Evolutionary conservation across 495 filamentous ascomycete genomes (phyloP).

Genomic region (Penicillium lividum): DNA sequence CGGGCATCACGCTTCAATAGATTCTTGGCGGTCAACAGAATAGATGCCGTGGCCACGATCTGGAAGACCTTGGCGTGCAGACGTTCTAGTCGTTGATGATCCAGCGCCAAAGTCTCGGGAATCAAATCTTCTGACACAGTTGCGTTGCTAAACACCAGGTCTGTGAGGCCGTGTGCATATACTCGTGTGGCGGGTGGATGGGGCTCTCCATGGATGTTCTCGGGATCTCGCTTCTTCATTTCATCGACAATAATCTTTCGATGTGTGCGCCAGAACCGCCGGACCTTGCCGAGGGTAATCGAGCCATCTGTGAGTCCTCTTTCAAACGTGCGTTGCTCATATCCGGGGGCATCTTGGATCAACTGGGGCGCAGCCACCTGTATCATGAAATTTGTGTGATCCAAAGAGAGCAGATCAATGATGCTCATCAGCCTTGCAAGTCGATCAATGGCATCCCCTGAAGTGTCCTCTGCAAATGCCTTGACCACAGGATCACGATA

Average conservation of each 20-base stretch:
- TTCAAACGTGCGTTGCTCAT: conserved; percentile 78
- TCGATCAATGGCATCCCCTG: conserved; percentile 80
- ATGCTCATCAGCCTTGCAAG: conserved; percentile 80
- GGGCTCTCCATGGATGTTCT: conserved; percentile 56
- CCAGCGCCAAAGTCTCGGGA: conserved; percentile 86
- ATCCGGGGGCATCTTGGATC: conserved; percentile 74
- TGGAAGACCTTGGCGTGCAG: conserved; percentile 69
- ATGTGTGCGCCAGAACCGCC: conserved; percentile 71
- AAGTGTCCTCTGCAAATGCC: conserved; percentile 68
- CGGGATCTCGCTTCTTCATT: conserved; percentile 69
- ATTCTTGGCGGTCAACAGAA: conserved; percentile 91
- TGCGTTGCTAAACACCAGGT: conserved; percentile 62
- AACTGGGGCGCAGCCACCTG: conserved; percentile 77
- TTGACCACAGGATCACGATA: conserved; percentile 85
- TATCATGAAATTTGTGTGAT: conserved; percentile 93
- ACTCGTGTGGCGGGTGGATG: conserved; percentile 56
- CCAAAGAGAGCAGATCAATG: conserved; percentile 88
- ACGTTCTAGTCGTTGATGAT: conserved; percentile 65
- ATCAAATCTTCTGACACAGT: conserved; percentile 58
- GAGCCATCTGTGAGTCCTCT: conserved; percentile 65
- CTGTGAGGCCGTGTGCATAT: conserved; percentile 73
- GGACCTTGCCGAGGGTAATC: conserved; percentile 58
- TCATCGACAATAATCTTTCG: conserved; percentile 70
- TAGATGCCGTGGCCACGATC: conserved; percentile 76
- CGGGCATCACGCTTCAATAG: conserved; percentile 90